Evolutionary conservation across 1,284 basidiomycete species (phyloP).

Genomic region (Pholiota adiposa): DNA sequence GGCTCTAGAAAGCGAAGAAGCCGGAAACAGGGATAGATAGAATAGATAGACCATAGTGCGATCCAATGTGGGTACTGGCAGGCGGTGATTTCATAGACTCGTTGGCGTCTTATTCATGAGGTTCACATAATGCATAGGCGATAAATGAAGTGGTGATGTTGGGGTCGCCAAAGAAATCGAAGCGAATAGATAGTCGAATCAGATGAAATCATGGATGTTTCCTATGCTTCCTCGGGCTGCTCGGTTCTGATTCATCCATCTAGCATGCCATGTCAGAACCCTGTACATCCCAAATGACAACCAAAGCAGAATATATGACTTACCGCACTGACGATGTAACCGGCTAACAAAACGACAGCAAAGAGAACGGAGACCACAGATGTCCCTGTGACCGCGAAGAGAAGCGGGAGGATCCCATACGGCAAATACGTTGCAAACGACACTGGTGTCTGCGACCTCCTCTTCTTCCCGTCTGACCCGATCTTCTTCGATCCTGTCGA

Average conservation of each 20-base stretch:
- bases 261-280: neutral
- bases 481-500: slow-evolving; percentile 24
- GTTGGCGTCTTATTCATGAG: neutral
- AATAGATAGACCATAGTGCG: neutral
- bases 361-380: slow-evolving; percentile 19
- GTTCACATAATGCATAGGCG: neutral
- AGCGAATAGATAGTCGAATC: neutral
- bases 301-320: slow-evolving; percentile 6
- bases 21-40: neutral
- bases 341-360: slow-evolving; percentile 21
- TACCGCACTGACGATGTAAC: slow-evolving; percentile 19
- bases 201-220: neutral
- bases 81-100: neutral
- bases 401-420: slow-evolving; percentile 25
- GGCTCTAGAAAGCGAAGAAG: neutral
- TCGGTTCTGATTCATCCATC: neutral
- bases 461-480: slow-evolving; percentile 5
- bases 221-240: neutral
- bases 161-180: neutral
- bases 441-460: neutral
- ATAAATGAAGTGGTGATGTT: neutral
- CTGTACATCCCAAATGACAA: neutral
- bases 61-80: neutral
- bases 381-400: slow-evolving; percentile 26
- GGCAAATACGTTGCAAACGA: slow-evolving; percentile 21